A percentile compares a stretch with the other conserved stretches of the same genome.
Conservation (phyloP, 768 basidiomycete species). For the Lactarius tabidus region DNA sequence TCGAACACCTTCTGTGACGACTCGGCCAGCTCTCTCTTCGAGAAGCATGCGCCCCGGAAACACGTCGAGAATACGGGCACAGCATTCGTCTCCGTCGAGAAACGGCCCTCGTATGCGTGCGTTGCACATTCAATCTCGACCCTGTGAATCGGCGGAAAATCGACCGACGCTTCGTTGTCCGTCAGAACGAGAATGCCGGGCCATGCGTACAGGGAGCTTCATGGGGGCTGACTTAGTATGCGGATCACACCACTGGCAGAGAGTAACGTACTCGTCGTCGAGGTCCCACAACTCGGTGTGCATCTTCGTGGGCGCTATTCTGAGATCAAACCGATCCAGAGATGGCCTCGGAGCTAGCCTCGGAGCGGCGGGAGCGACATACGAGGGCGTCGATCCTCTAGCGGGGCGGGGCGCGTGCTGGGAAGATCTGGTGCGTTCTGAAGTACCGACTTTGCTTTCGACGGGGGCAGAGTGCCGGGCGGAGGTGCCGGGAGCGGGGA, state of each 20-base stretch:
- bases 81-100: conserved; percentile 24
- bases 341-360: conserved; percentile 3
- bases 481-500: neutral
- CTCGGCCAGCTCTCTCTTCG: neutral
- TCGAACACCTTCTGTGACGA: neutral
- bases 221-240: neutral
- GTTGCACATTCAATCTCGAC: conserved; percentile 23
- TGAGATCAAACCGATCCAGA: conserved; percentile 24
- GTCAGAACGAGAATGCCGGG: conserved; percentile 23
- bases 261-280: conserved; percentile 22
- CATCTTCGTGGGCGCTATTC: conserved; percentile 15
- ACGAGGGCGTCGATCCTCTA: conserved; percentile 7
- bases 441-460: neutral
- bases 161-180: conserved; percentile 11
- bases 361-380: conserved; percentile 1
- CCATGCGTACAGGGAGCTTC: conserved; percentile 20
- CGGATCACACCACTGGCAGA: neutral
- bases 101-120: conserved; percentile 26
- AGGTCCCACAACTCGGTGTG: conserved; percentile 26
- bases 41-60: conserved; percentile 12
- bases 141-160: conserved; percentile 11
- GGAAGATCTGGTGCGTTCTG: neutral
- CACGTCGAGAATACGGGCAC: conserved; percentile 18
- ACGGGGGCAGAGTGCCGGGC: neutral
- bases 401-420: neutral